Evolutionary conservation across 257 asterid genomes (phyloP), one percentile per base, ranked within the genome.

Genomic region (Petunia axillaris): DNA sequence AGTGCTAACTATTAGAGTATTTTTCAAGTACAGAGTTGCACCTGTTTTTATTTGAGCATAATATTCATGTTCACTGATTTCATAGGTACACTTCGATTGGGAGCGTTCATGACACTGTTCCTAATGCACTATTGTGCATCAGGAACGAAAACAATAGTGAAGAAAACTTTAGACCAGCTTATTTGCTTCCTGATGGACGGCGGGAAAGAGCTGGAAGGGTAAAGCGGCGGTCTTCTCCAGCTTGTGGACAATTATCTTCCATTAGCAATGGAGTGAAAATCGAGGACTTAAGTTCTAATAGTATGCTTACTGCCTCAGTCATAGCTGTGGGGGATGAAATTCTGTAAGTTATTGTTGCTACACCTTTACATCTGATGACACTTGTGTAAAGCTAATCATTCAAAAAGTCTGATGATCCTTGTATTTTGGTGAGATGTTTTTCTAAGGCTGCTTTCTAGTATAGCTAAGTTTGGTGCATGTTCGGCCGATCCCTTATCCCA

Each of bases 11-110:
- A 38, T 13, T 64, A 25, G 25, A 25, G 25, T 25, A 11, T 10
- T 38, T 64, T 64, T 4, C 73, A 11, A 64, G 73, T 64, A 64
- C 8, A 1, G 11, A 39, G 35, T 9, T 5, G 50, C 39, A 64
- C 5, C 73, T 64, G 16, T 25, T 37, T 0, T 63, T 48, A 41
- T 77, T 75, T 77, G 41, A 37, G 35, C 44, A 60, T 77, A 11
- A 60, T 65, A 50, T 53, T 79, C 55, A 39, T 76, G 55, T 77
- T 82, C 52, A 66, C 84, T 71, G 77, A 39, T 37, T 60, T 38
- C 84, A 87, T 93, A 95, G 98, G 73, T 95, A 95, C 79, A 95
- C 99, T 74, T 95, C 99, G 74, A 90, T 95, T 78, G 98, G 99
- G 81, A 95, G 99, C 88, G 89, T 95, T 86, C 96, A 93, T 57